A percentile compares a stretch with the other conserved stretches of the same genome.
phyloP scores from a whole-genome alignment of 2,329 filamentous ascomycete species.

The Epichloe baconii region DNA sequence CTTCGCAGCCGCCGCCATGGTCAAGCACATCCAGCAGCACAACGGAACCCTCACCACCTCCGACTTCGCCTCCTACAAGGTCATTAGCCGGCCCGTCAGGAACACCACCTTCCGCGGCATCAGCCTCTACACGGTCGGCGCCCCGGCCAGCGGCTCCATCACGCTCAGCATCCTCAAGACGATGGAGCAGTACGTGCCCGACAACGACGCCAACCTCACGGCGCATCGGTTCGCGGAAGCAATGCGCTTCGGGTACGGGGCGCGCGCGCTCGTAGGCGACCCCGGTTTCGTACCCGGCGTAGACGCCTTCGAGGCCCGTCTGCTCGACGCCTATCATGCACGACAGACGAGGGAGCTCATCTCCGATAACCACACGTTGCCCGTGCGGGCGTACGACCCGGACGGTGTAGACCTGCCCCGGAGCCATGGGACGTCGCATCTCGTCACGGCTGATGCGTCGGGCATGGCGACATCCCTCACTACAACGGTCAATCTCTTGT shows the following conservation, averaged over 20 bases:
- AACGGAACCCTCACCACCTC: slow-evolving; percentile 80
- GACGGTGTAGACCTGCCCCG: slow-evolving; percentile 50
- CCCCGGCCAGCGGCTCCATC: slow-evolving; percentile 69
- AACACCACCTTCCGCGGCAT: slow-evolving; percentile 56
- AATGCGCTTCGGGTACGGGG: slow-evolving; percentile 77
- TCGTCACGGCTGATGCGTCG: slow-evolving; percentile 56
- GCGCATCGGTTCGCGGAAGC: slow-evolving; percentile 79
- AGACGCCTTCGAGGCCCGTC: slow-evolving; percentile 47
- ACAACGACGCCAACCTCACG: slow-evolving; percentile 48
- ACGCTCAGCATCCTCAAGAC: slow-evolving; percentile 68
- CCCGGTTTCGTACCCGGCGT: slow-evolving; percentile 59
- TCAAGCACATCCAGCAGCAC: slow-evolving; percentile 49
- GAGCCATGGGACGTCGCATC: slow-evolving; percentile 61
- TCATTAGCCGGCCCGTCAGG: slow-evolving; percentile 51
- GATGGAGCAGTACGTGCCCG: slow-evolving; percentile 60
- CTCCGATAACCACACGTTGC: slow-evolving; percentile 55
- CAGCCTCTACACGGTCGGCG: slow-evolving; percentile 54
- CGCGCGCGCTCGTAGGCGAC: slow-evolving; percentile 69
- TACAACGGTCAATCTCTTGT: slow-evolving; percentile 78
- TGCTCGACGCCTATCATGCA: slow-evolving; percentile 52
- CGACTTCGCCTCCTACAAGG: slow-evolving; percentile 61
- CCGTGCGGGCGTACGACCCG: slow-evolving; percentile 63
- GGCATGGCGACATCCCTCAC: slow-evolving; percentile 73
- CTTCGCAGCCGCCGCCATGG: slow-evolving; percentile 53
- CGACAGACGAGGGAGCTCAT: slow-evolving; percentile 52